Percentiles rank a stretch among this genome's conserved stretches.
phyloP scores from a whole-genome alignment of 1,284 basidiomycete genomes.

The Rhodofomes roseus region DNA sequence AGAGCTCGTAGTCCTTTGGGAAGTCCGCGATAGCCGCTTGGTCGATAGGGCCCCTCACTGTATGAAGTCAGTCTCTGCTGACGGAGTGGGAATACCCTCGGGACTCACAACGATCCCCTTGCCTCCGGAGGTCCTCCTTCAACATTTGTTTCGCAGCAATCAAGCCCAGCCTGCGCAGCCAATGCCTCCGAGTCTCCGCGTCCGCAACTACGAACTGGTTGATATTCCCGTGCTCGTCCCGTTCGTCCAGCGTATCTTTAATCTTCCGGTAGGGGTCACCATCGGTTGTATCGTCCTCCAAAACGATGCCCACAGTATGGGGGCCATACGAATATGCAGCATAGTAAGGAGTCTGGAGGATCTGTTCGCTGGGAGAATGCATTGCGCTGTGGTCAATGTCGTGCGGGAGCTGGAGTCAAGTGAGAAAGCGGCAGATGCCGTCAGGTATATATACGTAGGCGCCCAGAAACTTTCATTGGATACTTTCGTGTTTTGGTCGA shows the following conservation, averaged over 20 bases:
- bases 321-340: slow-evolving; percentile 5
- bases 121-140: slow-evolving; percentile 10
- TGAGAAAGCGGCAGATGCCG: neutral
- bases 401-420: neutral
- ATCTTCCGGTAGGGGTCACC: slow-evolving; percentile 11
- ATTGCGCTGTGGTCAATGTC: neutral
- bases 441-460: neutral
- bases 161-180: slow-evolving; percentile 22
- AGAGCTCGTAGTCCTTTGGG: slow-evolving; percentile 23
- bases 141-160: slow-evolving; percentile 19
- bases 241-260: neutral
- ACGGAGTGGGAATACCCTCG: neutral
- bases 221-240: slow-evolving; percentile 16
- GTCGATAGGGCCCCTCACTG: slow-evolving; percentile 10
- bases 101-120: slow-evolving; percentile 12
- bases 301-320: slow-evolving; percentile 12
- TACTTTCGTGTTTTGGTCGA: too few relatives aligned
- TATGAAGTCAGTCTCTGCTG: neutral
- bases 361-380: slow-evolving; percentile 1
- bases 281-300: slow-evolving; percentile 10
- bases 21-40: slow-evolving; percentile 15
- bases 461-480: too few relatives aligned
- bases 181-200: slow-evolving; percentile 5
- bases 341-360: slow-evolving; percentile 14
- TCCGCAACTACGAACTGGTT: slow-evolving; percentile 17